These are phyloP conservation scores for Talaromyces stipitatus DNA, from an alignment of 495 filamentous ascomycete genomes.

Conservation along the genomic window DNA sequence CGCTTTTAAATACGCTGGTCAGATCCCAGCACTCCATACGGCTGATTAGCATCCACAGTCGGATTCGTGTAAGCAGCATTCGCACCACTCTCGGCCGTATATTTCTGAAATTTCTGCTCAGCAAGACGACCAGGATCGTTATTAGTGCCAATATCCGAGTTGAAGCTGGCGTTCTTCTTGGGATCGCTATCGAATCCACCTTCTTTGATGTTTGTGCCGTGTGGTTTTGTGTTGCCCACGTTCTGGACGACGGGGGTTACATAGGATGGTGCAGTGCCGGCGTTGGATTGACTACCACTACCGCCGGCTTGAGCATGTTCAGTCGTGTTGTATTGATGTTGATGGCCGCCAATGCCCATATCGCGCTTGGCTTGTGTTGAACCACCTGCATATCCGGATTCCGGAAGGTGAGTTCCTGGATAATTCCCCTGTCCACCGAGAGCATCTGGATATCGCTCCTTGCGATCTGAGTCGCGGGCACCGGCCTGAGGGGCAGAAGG, in stretches of 20 bases:
- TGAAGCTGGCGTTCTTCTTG: constrained; percentile 52
- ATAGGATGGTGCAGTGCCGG: constrained; percentile 37
- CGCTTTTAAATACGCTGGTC: constrained; percentile 34
- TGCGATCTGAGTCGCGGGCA: constrained; percentile 36
- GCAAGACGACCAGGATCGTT: constrained; percentile 56
- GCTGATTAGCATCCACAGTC: constrained; percentile 11
- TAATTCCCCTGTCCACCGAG: constrained; percentile 43
- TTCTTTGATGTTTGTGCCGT: constrained; percentile 49
- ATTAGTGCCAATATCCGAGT: constrained; percentile 47
- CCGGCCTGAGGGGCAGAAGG: constrained; percentile 40
- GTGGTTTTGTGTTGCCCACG: constrained; percentile 35
- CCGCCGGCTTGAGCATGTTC: constrained; percentile 19
- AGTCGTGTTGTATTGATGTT: constrained; percentile 9
- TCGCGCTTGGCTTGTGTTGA: constrained; percentile 31
- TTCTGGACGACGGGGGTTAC: constrained; percentile 26
- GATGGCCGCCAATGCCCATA: constrained; percentile 16
- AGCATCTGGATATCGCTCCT: constrained; percentile 41
- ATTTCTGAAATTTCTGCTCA: constrained; percentile 38
- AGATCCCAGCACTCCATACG: constrained; percentile 20
- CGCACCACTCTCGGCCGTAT: constrained; percentile 28
- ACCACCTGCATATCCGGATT: constrained; percentile 37
- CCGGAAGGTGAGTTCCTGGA: constrained; percentile 35
- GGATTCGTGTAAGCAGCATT: constrained; percentile 24
- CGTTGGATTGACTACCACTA: constrained; percentile 17
- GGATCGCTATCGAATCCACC: constrained; percentile 42